Conservation (phyloP, 306 rosid genomes). For the Malus sylvestris region DNA sequence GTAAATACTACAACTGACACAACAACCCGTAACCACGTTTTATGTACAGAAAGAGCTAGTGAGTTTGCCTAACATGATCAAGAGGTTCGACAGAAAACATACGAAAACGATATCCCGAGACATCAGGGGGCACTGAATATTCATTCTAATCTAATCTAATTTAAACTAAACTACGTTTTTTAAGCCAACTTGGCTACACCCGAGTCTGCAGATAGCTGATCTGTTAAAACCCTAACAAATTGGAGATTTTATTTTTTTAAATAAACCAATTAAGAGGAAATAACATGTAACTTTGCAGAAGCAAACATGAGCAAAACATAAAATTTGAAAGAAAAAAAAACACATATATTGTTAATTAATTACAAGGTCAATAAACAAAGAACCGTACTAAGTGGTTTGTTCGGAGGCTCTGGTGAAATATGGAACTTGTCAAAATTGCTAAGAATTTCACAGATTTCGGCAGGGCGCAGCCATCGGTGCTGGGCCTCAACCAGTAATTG, state of each 20-base stretch:
- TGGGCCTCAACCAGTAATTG: constrained; percentile 72
- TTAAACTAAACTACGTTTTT: neutral
- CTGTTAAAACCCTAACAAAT: neutral
- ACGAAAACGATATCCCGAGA: neutral
- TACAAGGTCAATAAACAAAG: neutral
- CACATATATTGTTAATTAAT: neutral
- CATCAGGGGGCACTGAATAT: neutral
- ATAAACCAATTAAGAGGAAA: neutral
- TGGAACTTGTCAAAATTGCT: constrained; percentile 60
- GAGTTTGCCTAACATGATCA: neutral
- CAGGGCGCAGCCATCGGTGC: constrained; percentile 88
- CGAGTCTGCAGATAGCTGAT: neutral
- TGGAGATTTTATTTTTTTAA: neutral
- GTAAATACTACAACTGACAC: neutral
- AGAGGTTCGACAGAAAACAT: neutral
- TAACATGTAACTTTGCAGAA: neutral
- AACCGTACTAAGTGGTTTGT: constrained; percentile 74
- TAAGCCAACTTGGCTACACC: no score
- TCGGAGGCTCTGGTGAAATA: constrained; percentile 74
- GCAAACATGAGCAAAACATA: neutral
- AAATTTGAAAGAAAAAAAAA: neutral
- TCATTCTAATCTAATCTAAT: neutral
- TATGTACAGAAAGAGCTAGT: neutral
- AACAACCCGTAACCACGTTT: neutral
- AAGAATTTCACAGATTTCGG: constrained; percentile 95